Conservation (phyloP, 2,329 filamentous ascomycete genomes). For the Neopestalotiopsis clavispora region DNA sequence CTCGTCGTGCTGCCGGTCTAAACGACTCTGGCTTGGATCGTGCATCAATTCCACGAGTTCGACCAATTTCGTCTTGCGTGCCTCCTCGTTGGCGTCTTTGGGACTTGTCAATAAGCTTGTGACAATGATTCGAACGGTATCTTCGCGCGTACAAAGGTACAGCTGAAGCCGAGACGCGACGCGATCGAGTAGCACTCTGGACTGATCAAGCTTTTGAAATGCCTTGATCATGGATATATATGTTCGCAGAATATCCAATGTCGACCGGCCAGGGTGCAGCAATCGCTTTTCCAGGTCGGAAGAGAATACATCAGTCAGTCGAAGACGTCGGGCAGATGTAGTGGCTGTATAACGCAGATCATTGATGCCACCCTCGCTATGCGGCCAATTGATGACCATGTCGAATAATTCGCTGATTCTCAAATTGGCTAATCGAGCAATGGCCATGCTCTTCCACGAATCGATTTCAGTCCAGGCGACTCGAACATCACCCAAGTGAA, state of each 20-base stretch:
- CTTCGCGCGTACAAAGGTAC: constrained; percentile 78
- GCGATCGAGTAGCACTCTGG: constrained; percentile 76
- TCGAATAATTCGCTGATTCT: constrained; percentile 78
- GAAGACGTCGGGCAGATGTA: constrained; percentile 69
- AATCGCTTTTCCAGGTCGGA: constrained; percentile 68
- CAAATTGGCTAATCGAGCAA: constrained; percentile 70
- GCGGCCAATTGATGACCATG: constrained; percentile 77
- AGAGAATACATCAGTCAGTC: constrained; percentile 74
- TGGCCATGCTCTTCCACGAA: constrained; percentile 73
- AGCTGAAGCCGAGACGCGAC: constrained; percentile 75
- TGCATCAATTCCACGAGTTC: constrained; percentile 72
- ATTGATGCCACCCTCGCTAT: constrained; percentile 72
- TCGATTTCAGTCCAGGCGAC: constrained; percentile 63
- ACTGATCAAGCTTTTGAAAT: constrained; percentile 76
- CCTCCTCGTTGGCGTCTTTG: constrained; percentile 46
- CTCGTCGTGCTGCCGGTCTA: constrained; percentile 62
- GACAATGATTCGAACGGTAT: constrained; percentile 79
- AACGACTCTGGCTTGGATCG: constrained; percentile 60
- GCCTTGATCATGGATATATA: constrained; percentile 82
- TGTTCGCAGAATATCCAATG: constrained; percentile 74
- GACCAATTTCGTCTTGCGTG: constrained; percentile 57
- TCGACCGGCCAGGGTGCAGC: constrained; percentile 77
- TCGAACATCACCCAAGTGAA: constrained; percentile 45
- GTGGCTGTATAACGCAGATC: constrained; percentile 76
- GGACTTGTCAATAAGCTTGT: constrained; percentile 71